These are phyloP conservation scores for Neonectria faginata DNA, from an alignment of 2,329 filamentous ascomycete species.

Conservation along the genomic window DNA sequence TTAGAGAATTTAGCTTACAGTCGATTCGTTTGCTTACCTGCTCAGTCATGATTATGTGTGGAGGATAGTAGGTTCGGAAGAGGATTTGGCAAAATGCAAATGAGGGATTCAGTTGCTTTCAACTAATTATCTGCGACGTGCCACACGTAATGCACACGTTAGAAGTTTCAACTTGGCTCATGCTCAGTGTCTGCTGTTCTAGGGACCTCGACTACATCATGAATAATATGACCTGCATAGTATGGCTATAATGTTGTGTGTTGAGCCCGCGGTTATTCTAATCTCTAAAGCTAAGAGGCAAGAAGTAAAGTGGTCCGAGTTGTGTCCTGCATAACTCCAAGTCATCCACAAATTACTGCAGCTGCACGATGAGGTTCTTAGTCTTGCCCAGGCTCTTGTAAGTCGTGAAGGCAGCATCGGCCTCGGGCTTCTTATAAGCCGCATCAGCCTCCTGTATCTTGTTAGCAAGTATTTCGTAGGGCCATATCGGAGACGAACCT, in stretches of 20 bases:
- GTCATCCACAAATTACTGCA: not conserved
- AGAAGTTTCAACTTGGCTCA: too few species aligned
- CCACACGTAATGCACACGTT: too few species aligned
- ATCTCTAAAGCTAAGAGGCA: not conserved
- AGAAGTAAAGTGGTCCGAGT: not conserved
- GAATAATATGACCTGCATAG: not conserved
- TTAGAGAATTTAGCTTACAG: too few species aligned
- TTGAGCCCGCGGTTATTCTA: not conserved
- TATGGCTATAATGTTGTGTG: not conserved
- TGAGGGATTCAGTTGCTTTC: too few species aligned
- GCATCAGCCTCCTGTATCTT: conserved; percentile 13
- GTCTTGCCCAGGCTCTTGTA: conserved; percentile 23
- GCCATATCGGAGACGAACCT: conserved; percentile 8
- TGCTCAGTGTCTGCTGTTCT: too few species aligned
- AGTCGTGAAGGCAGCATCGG: conserved; percentile 11
- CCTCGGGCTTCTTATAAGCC: conserved; percentile 25
- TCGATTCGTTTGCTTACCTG: too few species aligned
- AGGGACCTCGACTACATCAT: too few species aligned
- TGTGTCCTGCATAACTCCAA: not conserved
- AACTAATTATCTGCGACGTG: too few species aligned
- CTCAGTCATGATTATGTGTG: too few species aligned
- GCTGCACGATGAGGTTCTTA: conserved; percentile 19
- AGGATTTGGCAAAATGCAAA: too few species aligned
- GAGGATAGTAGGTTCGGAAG: too few species aligned
- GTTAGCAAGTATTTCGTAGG: not conserved